A percentile compares a stretch with the other conserved stretches of the same genome.
Evolutionary conservation across 768 basidiomycete species (phyloP).

Genomic region (Tylopilus subfusipes): DNA sequence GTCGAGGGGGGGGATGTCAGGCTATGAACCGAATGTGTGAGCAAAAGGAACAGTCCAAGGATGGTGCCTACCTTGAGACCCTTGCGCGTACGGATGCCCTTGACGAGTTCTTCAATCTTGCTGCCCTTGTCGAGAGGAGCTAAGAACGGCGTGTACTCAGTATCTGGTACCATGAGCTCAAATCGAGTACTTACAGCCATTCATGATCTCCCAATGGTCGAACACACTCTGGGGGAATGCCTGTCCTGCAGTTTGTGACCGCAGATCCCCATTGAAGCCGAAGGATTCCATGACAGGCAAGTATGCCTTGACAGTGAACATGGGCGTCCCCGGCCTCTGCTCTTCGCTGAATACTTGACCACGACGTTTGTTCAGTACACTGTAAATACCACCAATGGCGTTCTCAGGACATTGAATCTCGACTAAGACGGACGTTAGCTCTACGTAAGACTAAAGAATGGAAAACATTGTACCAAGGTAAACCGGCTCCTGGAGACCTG

Average conservation of each 20-base stretch:
- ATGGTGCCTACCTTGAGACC: constrained; percentile 74
- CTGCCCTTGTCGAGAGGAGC: constrained; percentile 86
- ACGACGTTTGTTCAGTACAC: constrained; percentile 90
- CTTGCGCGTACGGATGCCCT: constrained; percentile 82
- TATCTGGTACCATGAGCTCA: neutral
- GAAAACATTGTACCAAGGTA: constrained; percentile 65
- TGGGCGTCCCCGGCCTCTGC: constrained; percentile 94
- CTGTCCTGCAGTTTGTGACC: constrained; percentile 89
- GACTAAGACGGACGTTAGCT: constrained; percentile 44
- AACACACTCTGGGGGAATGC: constrained; percentile 97
- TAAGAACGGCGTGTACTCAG: constrained; percentile 7
- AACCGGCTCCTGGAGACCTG: constrained; percentile 92
- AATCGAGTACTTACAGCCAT: constrained; percentile 56
- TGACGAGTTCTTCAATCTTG: constrained; percentile 86
- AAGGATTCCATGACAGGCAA: constrained; percentile 89
- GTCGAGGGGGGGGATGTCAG: constrained; percentile 84
- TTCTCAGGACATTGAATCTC: constrained; percentile 98
- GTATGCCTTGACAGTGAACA: constrained; percentile 99
- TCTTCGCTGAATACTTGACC: constrained; percentile 98
- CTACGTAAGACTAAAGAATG: neutral
- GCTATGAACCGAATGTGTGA: constrained; percentile 41
- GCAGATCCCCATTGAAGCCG: constrained; percentile 96
- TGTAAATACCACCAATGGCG: constrained; percentile 97
- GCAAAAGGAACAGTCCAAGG: neutral
- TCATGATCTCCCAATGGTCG: constrained; percentile 89